phyloP scores from a whole-genome alignment of 345 rosid genomes.

The Moricandia arvensis region DNA sequence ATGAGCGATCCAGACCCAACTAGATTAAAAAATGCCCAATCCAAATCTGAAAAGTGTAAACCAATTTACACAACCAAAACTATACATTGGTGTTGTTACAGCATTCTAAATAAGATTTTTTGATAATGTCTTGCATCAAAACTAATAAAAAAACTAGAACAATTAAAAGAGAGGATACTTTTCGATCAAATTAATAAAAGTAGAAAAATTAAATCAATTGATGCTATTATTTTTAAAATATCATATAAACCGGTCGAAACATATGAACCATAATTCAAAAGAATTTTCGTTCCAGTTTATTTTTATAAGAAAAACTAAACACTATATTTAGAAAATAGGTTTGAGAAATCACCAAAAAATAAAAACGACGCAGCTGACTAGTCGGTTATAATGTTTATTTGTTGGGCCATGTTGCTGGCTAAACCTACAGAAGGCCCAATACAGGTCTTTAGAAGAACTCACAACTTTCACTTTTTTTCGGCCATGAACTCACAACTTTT shows the following conservation, averaged over 20 bases:
- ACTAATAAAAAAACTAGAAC: background rate
- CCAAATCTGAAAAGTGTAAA: background rate
- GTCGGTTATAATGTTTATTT: no score
- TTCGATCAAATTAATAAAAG: background rate
- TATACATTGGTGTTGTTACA: background rate
- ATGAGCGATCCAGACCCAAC: background rate
- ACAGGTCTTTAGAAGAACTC: background rate
- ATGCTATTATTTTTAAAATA: background rate
- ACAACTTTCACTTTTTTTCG: background rate
- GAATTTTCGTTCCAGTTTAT: background rate
- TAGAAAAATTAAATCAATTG: background rate
- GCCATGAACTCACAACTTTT: background rate
- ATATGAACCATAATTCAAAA: background rate
- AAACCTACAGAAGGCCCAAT: constrained; percentile 17
- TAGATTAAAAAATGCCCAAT: background rate
- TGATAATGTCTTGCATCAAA: background rate
- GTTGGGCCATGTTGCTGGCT: background rate
- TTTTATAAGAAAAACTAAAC: no score
- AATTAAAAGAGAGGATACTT: background rate
- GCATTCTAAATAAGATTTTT: background rate
- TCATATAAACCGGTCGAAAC: background rate
- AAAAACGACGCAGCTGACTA: background rate
- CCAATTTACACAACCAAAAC: background rate
- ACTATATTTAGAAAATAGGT: background rate
- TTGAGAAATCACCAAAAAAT: background rate